Percentiles rank a stretch among this genome's conserved stretches.
These are phyloP conservation scores for Vigna hirtella DNA, from an alignment of 306 rosid genomes.

Conservation along the genomic window DNA sequence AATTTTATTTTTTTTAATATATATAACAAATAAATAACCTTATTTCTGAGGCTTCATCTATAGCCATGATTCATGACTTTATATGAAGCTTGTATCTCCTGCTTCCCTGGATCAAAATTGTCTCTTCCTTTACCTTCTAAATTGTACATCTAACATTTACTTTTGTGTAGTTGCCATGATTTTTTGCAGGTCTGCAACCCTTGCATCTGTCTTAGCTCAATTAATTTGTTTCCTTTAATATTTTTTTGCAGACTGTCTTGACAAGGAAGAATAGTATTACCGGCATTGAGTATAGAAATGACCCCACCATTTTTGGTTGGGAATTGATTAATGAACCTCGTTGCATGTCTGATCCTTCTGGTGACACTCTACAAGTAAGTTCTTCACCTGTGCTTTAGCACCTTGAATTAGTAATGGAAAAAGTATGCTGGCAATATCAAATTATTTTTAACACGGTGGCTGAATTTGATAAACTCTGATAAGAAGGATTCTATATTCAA, in stretches of 20 bases:
- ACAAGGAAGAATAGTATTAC: constrained; percentile 86
- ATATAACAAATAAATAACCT: not conserved
- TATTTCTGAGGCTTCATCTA: constrained; percentile 36
- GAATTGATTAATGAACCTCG: constrained; percentile 99
- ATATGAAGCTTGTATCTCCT: constrained; percentile 21
- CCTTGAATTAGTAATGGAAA: not conserved
- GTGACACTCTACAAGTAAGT: constrained; percentile 95
- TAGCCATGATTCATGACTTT: not conserved
- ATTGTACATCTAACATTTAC: constrained; percentile 3
- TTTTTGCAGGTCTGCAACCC: constrained; percentile 21
- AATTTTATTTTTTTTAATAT: not conserved
- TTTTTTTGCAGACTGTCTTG: constrained; percentile 69
- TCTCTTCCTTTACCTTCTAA: constrained; percentile 11
- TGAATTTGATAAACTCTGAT: no score
- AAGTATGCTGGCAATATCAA: constrained; percentile 23
- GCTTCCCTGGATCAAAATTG: constrained; percentile 22
- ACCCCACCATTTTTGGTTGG: constrained; percentile 95
- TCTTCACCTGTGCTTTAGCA: constrained; percentile 31
- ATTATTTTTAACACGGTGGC: no score
- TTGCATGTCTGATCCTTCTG: constrained; percentile 92
- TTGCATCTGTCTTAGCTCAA: constrained; percentile 26
- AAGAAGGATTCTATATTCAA: not conserved
- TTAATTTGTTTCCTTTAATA: constrained; percentile 33
- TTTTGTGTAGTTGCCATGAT: not conserved
- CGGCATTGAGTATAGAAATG: constrained; percentile 86